Percentiles rank a stretch among this genome's conserved stretches.
phyloP scores from a whole-genome alignment of 768 basidiomycete genomes.

The Leccinum pellstonianum region DNA sequence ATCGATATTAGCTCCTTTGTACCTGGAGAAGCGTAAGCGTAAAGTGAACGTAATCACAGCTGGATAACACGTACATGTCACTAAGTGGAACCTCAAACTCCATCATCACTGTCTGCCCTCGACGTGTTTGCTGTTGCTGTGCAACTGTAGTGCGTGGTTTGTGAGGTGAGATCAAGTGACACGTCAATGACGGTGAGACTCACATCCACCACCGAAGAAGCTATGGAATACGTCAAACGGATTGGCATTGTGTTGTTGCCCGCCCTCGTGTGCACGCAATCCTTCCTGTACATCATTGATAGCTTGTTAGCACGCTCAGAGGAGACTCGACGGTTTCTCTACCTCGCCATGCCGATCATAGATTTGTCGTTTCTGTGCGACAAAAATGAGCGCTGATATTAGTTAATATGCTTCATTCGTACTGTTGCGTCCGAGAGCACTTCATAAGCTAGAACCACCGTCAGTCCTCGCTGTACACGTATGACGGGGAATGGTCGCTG shows the following conservation, averaged over 20 bases:
- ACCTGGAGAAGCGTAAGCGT: slow-evolving; percentile 44
- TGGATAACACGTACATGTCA: slow-evolving; percentile 61
- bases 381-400: slow-evolving; percentile 2
- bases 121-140: slow-evolving; percentile 59
- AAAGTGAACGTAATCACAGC: not conserved
- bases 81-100: slow-evolving; percentile 85
- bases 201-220: slow-evolving; percentile 86
- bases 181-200: slow-evolving; percentile 29
- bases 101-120: slow-evolving; percentile 71
- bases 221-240: slow-evolving; percentile 93
- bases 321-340: slow-evolving; percentile 11
- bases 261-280: slow-evolving; percentile 85
- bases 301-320: slow-evolving; percentile 6
- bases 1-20: slow-evolving; percentile 84
- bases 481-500: slow-evolving; percentile 22
- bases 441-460: slow-evolving; percentile 70
- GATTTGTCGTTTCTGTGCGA: slow-evolving; percentile 77
- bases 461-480: slow-evolving; percentile 6
- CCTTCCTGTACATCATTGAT: slow-evolving; percentile 60
- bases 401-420: slow-evolving; percentile 21
- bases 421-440: slow-evolving; percentile 86
- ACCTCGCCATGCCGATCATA: slow-evolving; percentile 95
- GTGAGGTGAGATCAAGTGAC: slow-evolving; percentile 4
- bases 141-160: slow-evolving; percentile 14
- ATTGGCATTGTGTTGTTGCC: slow-evolving; percentile 71